Percentiles rank a stretch among this genome's conserved stretches.
Conservation (phyloP, 2,329 filamentous ascomycete genomes). For the Trichocomaceae sp. region DNA sequence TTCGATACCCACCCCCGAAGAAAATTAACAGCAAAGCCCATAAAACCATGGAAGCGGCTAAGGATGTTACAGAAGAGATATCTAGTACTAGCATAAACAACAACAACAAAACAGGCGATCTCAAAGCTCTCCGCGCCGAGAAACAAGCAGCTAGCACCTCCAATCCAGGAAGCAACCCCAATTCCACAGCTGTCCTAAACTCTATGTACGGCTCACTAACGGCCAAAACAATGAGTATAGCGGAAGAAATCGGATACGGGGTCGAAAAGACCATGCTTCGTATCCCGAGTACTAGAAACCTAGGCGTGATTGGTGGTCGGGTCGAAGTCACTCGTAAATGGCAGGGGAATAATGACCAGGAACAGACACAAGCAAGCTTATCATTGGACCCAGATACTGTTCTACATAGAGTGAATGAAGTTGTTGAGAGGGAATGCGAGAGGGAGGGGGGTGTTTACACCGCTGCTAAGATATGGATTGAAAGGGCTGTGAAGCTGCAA, state of each 20-base stretch:
- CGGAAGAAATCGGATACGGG: constrained; percentile 64
- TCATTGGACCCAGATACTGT: constrained; percentile 50
- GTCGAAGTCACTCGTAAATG: constrained; percentile 8
- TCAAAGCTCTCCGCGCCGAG: constrained; percentile 32
- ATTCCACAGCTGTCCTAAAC: constrained; percentile 30
- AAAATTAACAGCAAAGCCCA: constrained; percentile 25
- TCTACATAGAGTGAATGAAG: constrained; percentile 52
- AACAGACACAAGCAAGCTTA: constrained; percentile 42
- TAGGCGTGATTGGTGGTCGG: constrained; percentile 65
- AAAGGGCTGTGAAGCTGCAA: constrained; percentile 43
- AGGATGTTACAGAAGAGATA: not conserved
- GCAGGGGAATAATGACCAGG: constrained; percentile 26
- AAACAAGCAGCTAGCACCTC: constrained; percentile 28
- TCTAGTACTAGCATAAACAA: constrained; percentile 18
- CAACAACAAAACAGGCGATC: constrained; percentile 31
- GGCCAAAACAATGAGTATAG: constrained; percentile 65
- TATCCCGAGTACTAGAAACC: constrained; percentile 88
- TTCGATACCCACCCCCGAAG: constrained; percentile 46
- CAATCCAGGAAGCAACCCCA: not conserved
- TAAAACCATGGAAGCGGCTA: not conserved
- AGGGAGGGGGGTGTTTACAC: constrained; percentile 39
- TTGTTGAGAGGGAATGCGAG: constrained; percentile 52
- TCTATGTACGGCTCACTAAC: constrained; percentile 82
- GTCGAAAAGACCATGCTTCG: constrained; percentile 79
- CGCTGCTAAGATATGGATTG: constrained; percentile 47